These are phyloP conservation scores for Picochlorum sp. DNA, from an alignment of 139 green algal genomes.

Conservation along the genomic window DNA sequence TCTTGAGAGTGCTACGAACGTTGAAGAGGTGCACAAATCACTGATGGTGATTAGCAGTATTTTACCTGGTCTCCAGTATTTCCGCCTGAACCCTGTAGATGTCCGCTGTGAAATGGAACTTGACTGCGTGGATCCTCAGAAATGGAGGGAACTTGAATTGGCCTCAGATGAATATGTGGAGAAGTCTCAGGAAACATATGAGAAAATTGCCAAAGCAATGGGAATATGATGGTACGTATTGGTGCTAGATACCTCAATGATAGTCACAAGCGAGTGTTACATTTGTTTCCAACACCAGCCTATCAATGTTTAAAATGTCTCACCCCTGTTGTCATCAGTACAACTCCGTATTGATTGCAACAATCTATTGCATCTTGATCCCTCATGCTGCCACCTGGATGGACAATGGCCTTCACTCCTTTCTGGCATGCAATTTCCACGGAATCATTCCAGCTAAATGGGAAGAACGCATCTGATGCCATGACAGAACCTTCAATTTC, in stretches of 20 bases:
- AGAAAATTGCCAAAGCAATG: neutral
- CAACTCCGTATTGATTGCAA: conserved; percentile 98
- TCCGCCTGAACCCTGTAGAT: conserved; percentile 63
- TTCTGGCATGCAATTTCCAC: conserved; percentile 95
- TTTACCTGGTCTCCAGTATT: conserved; percentile 66
- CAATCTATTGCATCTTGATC: conserved; percentile 92
- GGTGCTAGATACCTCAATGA: no score
- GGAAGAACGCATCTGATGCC: conserved; percentile 97
- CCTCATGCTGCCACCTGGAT: conserved; percentile 89
- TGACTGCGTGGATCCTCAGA: conserved; percentile 62
- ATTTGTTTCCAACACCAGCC: neutral
- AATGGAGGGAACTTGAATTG: conserved; percentile 48
- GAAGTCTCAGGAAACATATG: conserved; percentile 1
- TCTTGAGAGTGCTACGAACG: conserved; percentile 45
- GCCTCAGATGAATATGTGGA: conserved; percentile 56
- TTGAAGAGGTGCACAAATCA: conserved; percentile 58
- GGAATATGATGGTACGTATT: no score
- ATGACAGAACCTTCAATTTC: conserved; percentile 84
- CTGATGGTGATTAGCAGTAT: conserved; percentile 53
- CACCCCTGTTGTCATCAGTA: conserved; percentile 83
- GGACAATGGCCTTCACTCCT: conserved; percentile 88
- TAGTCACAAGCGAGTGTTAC: no score
- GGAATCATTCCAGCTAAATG: conserved; percentile 92
- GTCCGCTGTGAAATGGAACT: conserved; percentile 67
- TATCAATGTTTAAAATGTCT: conserved; percentile 93